Conservation (phyloP, 345 rosid genomes). For the Eucalyptus sideroxylon region DNA sequence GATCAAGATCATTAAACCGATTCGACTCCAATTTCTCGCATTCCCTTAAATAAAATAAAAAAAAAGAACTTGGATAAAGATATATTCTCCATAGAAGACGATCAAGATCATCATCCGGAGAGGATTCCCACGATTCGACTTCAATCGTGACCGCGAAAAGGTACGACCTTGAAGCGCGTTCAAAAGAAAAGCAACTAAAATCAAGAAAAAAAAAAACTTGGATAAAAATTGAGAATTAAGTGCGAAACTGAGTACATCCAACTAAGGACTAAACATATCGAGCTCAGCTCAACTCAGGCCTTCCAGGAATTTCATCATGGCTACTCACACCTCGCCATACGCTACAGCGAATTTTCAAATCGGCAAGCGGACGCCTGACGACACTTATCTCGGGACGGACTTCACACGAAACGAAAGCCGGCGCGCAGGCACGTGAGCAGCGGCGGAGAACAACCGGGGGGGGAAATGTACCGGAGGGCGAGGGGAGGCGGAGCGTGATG, state of each 20-base stretch:
- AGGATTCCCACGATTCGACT: not conserved
- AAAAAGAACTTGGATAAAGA: not conserved
- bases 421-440: not conserved
- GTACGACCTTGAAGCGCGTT: not conserved
- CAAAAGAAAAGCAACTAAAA: not conserved
- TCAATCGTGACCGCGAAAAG: not conserved
- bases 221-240: not conserved
- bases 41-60: no score
- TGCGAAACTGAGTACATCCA: not conserved
- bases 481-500: constrained; percentile 44
- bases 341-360: not conserved
- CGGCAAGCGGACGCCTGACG: not conserved
- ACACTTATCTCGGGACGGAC: not conserved
- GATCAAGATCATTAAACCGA: not conserved
- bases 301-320: not conserved
- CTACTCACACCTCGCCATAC: not conserved
- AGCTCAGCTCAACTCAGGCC: not conserved
- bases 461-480: constrained; percentile 23
- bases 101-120: not conserved
- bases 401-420: not conserved
- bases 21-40: not conserved
- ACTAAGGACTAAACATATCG: not conserved
- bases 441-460: no score
- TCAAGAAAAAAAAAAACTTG: not conserved
- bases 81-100: not conserved